Evolutionary conservation across 75 land plant genomes (phyloP).

Genomic region (Selaginella moellendorffii): DNA sequence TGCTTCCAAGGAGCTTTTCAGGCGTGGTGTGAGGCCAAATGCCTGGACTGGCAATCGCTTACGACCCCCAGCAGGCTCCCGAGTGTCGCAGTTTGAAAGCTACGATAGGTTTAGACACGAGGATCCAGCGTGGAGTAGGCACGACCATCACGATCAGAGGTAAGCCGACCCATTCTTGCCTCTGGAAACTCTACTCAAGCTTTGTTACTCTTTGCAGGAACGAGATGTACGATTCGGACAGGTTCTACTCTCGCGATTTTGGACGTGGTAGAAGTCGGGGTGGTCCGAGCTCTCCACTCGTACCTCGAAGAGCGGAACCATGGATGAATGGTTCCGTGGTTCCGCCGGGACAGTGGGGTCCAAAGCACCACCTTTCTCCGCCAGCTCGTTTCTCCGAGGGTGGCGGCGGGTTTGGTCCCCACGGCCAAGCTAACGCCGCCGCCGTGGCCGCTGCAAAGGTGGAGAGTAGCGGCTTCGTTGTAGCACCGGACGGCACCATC

Average conservation of each 20-base stretch:
- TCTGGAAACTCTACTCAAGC: neutral
- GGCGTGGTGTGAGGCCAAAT: neutral
- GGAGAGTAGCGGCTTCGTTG: constrained; percentile 56
- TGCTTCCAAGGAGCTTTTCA: constrained; percentile 16
- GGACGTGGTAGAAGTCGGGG: constrained; percentile 25
- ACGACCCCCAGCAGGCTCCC: neutral
- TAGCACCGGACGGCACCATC: constrained; percentile 46
- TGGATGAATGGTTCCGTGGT: constrained; percentile 15
- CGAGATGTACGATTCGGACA: constrained; percentile 11
- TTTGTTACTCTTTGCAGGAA: constrained; percentile 12
- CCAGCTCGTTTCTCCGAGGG: constrained; percentile 18
- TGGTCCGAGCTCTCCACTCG: constrained; percentile 19
- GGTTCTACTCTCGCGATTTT: constrained; percentile 18
- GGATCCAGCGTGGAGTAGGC: constrained; percentile 10
- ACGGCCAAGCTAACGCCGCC: constrained; percentile 35
- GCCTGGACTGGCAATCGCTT: neutral
- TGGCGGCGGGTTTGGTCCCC: constrained; percentile 17
- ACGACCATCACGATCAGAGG: constrained; percentile 15
- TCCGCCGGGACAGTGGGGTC: constrained; percentile 14
- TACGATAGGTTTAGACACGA: neutral
- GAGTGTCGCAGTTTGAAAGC: neutral
- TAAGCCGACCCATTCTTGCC: neutral
- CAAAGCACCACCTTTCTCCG: constrained; percentile 12
- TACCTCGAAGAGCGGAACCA: constrained; percentile 24
- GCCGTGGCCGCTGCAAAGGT: constrained; percentile 49